A percentile compares a stretch with the other conserved stretches of the same genome.
Conservation (phyloP, 306 rosid genomes). For the Prunus persica region DNA sequence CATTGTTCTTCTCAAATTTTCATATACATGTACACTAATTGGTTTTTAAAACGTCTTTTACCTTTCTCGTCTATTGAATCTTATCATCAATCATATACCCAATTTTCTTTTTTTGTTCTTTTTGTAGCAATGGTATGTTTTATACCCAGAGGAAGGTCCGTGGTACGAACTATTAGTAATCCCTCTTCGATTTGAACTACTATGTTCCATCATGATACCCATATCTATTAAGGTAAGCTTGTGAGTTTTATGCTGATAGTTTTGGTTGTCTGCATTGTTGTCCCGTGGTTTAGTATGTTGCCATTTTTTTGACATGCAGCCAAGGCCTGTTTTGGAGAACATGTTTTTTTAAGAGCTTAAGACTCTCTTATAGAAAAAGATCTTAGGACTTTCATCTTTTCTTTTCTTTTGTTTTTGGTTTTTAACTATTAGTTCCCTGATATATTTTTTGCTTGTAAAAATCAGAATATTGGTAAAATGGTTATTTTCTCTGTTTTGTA, state of each 20-base stretch:
- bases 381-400: not conserved
- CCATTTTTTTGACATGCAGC: not conserved
- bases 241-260: not conserved
- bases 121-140: slow-evolving; percentile 88
- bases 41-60: not conserved
- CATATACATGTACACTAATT: not conserved
- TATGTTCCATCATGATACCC: slow-evolving; percentile 99
- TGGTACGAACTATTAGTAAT: slow-evolving; percentile 94
- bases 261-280: slow-evolving; percentile 15
- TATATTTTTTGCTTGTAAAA: not conserved
- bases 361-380: not conserved
- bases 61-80: not conserved
- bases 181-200: slow-evolving; percentile 97
- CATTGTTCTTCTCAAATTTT: not conserved
- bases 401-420: not conserved
- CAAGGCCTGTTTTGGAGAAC: not conserved
- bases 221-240: slow-evolving; percentile 91
- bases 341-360: not conserved
- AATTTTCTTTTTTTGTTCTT: slow-evolving; percentile 14
- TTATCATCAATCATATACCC: slow-evolving; percentile 22
- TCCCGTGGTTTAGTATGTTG: slow-evolving; percentile 20
- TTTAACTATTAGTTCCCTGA: not conserved
- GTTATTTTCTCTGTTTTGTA: not conserved
- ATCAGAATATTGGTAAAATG: not conserved
- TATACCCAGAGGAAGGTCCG: slow-evolving; percentile 81